Evolutionary conservation across 495 filamentous ascomycete genomes (phyloP), one percentile per base, ranked within the genome.

Genomic region (Penicillium coprophilum): DNA sequence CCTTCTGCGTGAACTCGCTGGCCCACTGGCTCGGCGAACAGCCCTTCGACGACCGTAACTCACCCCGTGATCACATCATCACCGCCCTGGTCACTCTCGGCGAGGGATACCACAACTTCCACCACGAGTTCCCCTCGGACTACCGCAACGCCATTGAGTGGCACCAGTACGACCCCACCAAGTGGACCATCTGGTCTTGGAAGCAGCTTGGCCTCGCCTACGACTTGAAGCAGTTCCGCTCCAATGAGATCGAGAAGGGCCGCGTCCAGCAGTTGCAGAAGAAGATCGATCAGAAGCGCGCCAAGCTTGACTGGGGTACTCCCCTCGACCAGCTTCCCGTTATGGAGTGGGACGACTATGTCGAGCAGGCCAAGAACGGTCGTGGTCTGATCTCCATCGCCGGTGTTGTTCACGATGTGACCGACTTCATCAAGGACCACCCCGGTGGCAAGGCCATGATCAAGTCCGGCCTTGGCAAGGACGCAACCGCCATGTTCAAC

Each of bases 1-100:
- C 94, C 62, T 98, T 98, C 86, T 98, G 94, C 63, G 92, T 98
- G 82, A 98, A 98, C 85, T 96, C 91, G 47, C 80, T 98, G 55
- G 94, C 94, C 56, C 94, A 98, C 79, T 98, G 93, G 93, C 89
- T 98, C 68, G 94, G 94, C 59, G 94, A 98, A 70, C 94, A 98
- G 77, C 94, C 94, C 50, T 98, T 98, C 73, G 94, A 98, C 59
- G 94, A 98, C 84, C 91, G 92, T 73, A 97, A 98, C 85, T 94
- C 89, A 54, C 94, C 94, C 59, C 89, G 94, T 67, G 94, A 98
- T 69, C 94, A 97, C 74, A 84, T 96, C 68, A 87, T 98, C 74
- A 98, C 94, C 43, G 94, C 94, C 46, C 77, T 98, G 12, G 89
- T 95, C 53, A 98, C 94, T 45, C 90, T 98, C 28, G 94, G 94